phyloP scores from a whole-genome alignment of 2,329 filamentous ascomycete genomes.

The Dactylellina parvicollis region DNA sequence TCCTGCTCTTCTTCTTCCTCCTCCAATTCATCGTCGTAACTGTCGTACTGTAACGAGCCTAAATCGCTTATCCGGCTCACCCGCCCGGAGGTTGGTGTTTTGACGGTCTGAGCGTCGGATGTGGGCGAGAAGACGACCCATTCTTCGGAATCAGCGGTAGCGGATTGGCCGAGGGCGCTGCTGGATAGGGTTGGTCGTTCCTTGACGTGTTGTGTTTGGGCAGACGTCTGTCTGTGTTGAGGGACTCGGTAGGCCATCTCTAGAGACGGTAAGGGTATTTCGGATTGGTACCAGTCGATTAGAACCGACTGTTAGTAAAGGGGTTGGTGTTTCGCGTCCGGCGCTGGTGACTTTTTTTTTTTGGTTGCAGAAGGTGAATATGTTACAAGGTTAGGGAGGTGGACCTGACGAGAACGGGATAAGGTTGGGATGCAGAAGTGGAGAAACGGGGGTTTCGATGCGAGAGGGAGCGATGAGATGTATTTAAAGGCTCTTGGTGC shows the following conservation, averaged over 20 bases:
- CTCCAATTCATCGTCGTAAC: conserved; percentile 63
- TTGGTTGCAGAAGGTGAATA: conserved; percentile 25
- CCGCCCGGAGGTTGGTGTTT: conserved; percentile 77
- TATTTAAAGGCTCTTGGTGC: conserved; percentile 10
- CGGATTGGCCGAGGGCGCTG: conserved; percentile 38
- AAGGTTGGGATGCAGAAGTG: conserved; percentile 37
- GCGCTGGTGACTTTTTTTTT: conserved; percentile 28
- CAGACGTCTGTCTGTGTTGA: conserved; percentile 41
- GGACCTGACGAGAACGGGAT: conserved; percentile 33
- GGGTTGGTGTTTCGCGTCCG: conserved; percentile 29
- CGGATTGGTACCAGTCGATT: not conserved
- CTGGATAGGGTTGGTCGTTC: conserved; percentile 30
- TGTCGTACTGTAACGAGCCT: conserved; percentile 69
- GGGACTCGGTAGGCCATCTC: conserved; percentile 50
- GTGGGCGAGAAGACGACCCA: conserved; percentile 94
- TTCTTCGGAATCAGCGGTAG: conserved; percentile 67
- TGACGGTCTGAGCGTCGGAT: conserved; percentile 70
- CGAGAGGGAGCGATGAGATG: conserved; percentile 11
- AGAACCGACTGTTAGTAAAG: conserved; percentile 10
- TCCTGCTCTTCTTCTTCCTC: conserved; percentile 62
- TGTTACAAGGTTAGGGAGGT: conserved; percentile 10
- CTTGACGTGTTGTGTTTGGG: conserved; percentile 43
- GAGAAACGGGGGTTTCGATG: conserved; percentile 47
- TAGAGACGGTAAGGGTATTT: not conserved
- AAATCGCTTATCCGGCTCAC: conserved; percentile 80